Conservation (phyloP, 805 yeast species). For the Peterozyma xylosa region DNA sequence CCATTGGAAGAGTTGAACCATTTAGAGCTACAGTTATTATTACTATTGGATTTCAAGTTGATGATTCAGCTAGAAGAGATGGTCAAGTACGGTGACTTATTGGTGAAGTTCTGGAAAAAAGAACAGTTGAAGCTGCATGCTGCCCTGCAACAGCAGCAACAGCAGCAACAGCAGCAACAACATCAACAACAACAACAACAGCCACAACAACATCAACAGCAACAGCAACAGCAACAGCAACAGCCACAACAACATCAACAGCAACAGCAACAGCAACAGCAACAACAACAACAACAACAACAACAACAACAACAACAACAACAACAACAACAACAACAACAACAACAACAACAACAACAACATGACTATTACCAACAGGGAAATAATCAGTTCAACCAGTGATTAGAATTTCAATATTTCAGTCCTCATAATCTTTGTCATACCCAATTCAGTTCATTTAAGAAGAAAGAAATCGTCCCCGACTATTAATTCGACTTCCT, state of each 20-base stretch:
- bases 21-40: conserved; percentile 81
- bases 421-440: too few relatives aligned
- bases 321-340: not conserved
- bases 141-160: conserved; percentile 11
- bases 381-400: too few relatives aligned
- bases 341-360: not conserved
- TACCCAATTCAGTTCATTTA: too few relatives aligned
- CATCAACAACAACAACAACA: not conserved
- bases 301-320: conserved; percentile 1
- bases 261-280: conserved; percentile 3
- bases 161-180: not conserved
- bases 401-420: too few relatives aligned
- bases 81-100: conserved; percentile 81
- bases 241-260: conserved; percentile 9
- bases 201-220: conserved; percentile 14
- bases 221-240: conserved; percentile 10
- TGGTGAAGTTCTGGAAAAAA: conserved; percentile 77
- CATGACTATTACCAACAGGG: too few relatives aligned
- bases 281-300: conserved; percentile 6
- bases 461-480: too few relatives aligned
- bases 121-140: conserved; percentile 38
- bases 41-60: conserved; percentile 77
- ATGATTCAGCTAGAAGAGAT: conserved; percentile 87
- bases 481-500: too few relatives aligned
- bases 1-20: conserved; percentile 91